Conservation (phyloP, 331 rosid species). For the Cucumis variabilis region DNA sequence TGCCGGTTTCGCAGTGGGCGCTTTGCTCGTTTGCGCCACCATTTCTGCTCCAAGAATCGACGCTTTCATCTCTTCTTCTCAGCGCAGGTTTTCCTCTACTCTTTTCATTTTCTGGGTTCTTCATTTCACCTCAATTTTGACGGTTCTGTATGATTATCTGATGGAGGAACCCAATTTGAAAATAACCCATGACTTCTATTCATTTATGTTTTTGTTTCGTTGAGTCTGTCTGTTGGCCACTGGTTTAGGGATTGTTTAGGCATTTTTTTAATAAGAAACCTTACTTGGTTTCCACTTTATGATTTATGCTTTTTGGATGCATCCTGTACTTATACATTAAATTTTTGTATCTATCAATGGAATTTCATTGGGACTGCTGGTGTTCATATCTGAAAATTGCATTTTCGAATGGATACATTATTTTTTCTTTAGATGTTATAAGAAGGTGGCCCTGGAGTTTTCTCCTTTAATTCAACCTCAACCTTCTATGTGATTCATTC, state of each 20-base stretch:
- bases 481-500: background rate
- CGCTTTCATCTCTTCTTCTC: slow-evolving; percentile 81
- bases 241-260: background rate
- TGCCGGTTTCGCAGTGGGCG: slow-evolving; percentile 88
- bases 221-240: background rate
- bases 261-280: background rate
- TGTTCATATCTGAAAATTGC: slow-evolving; percentile 9
- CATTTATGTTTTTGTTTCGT: background rate
- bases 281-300: background rate
- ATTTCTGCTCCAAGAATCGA: slow-evolving; percentile 87
- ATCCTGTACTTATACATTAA: background rate
- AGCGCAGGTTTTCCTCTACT: slow-evolving; percentile 61
- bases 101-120: slow-evolving; percentile 4
- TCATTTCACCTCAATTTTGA: background rate
- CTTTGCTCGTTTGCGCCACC: slow-evolving; percentile 80
- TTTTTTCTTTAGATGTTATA: background rate
- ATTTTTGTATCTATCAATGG: background rate
- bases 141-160: background rate
- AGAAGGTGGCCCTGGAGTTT: background rate
- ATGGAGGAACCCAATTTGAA: background rate
- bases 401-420: background rate
- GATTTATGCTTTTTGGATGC: background rate
- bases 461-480: background rate
- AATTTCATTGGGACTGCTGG: background rate
- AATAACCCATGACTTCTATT: background rate